A percentile compares a stretch with the other conserved stretches of the same genome.
Conservation (phyloP, 257 asterid genomes). For the Linderniella brevidens region DNA sequence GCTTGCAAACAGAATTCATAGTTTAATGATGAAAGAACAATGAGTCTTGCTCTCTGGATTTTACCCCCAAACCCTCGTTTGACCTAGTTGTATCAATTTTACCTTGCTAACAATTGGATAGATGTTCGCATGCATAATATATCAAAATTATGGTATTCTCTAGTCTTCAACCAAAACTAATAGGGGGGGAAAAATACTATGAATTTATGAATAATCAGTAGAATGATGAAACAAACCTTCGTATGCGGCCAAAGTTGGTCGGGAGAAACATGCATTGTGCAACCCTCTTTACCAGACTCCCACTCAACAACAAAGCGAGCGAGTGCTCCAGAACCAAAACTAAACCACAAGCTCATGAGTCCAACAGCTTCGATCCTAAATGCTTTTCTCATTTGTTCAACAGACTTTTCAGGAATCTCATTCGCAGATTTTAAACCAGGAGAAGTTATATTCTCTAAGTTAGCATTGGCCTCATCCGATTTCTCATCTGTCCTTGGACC, state of each 20-base stretch:
- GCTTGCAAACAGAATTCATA: no score
- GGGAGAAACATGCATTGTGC: conserved; percentile 98
- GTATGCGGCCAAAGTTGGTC: conserved; percentile 99
- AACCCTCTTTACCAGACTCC: conserved; percentile 94
- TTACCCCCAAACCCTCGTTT: no score
- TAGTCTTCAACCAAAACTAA: no score
- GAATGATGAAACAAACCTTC: conserved; percentile 41
- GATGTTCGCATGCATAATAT: conserved; percentile 1
- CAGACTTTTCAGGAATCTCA: conserved; percentile 50
- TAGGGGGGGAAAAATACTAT: no score
- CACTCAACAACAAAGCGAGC: conserved; percentile 99
- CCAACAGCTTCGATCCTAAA: conserved; percentile 98
- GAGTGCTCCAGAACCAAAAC: conserved; percentile 85
- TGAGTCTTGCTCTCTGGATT: no score
- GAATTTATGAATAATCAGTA: conserved; percentile 4
- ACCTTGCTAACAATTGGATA: not conserved
- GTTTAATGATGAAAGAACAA: no score
- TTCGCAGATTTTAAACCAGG: conserved; percentile 31
- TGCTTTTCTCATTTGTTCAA: conserved; percentile 77
- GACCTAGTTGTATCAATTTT: no score
- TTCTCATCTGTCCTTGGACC: conserved; percentile 83
- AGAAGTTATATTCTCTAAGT: conserved; percentile 36
- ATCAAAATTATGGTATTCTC: not conserved
- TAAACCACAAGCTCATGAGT: conserved; percentile 92
- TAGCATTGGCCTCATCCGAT: conserved; percentile 36